phyloP scores from a whole-genome alignment of 2,329 filamentous ascomycete species.

The Dichotomopilus funicola region DNA sequence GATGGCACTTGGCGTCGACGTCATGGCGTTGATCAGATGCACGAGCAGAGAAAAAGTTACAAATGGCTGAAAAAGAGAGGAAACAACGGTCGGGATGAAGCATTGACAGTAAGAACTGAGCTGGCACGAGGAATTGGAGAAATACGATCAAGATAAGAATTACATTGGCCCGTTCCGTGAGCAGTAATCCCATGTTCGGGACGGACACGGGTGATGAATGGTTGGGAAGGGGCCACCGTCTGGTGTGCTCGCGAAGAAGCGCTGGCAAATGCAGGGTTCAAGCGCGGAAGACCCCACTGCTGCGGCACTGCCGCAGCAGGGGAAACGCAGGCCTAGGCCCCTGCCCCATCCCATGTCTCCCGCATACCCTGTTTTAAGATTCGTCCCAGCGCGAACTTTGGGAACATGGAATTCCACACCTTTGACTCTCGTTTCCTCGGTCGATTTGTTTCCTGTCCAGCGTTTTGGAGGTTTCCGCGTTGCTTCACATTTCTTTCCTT shows the following conservation, averaged over 20 bases:
- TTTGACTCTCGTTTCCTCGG: not conserved
- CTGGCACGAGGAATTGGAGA: too few relatives aligned
- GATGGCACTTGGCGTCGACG: not conserved
- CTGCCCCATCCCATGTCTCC: not conserved
- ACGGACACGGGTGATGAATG: too few relatives aligned
- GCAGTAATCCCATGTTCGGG: too few relatives aligned
- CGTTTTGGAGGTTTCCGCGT: not conserved
- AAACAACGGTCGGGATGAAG: not conserved
- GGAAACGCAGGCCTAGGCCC: not conserved
- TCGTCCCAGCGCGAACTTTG: not conserved
- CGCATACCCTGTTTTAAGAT: constrained; percentile 7
- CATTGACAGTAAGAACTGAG: not conserved
- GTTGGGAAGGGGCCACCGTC: not conserved
- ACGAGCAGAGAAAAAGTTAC: not conserved
- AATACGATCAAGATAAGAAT: too few relatives aligned
- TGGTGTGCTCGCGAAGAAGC: constrained; percentile 2
- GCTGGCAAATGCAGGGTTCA: constrained; percentile 10
- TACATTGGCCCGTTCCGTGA: too few relatives aligned
- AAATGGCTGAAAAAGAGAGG: not conserved
- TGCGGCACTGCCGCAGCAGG: constrained; percentile 16
- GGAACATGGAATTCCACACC: not conserved
- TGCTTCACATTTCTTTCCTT: not conserved
- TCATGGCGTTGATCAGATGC: not conserved
- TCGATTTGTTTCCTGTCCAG: not conserved
- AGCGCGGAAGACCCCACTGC: constrained; percentile 3